These are phyloP conservation scores for Aegilops tauschii DNA, from an alignment of 176 grass and related monocot species.

Conservation along the genomic window DNA sequence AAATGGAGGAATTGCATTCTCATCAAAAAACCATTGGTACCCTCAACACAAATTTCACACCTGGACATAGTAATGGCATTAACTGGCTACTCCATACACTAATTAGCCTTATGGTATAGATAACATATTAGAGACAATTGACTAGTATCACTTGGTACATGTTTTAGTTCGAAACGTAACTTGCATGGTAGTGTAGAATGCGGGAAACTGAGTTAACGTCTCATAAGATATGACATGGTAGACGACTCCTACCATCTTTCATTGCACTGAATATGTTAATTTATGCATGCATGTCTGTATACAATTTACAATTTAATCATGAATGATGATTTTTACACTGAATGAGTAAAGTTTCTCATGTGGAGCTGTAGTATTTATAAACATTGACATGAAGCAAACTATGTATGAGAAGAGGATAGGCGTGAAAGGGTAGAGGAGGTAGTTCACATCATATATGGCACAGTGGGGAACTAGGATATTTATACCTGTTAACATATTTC, in stretches of 20 bases:
- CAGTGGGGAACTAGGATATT: neutral
- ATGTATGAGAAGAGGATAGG: neutral
- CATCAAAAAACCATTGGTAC: neutral
- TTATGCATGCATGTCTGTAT: neutral
- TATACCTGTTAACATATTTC: constrained; percentile 6
- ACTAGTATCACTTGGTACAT: neutral
- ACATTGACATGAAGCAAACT: neutral
- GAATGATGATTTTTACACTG: neutral
- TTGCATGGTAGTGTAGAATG: neutral
- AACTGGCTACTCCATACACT: neutral
- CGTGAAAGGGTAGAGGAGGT: neutral
- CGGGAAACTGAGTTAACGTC: neutral
- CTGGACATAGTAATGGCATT: neutral
- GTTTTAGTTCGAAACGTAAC: neutral
- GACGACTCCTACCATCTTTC: neutral
- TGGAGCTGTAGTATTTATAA: constrained; percentile 13
- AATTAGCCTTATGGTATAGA: neutral
- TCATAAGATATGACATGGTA: neutral
- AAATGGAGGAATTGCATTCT: neutral
- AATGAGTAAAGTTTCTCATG: neutral
- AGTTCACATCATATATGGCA: neutral
- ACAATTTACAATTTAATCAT: neutral
- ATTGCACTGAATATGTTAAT: neutral
- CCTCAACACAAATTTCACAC: neutral
- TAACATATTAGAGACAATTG: neutral